Evolutionary conservation across 2,329 filamentous ascomycete species (phyloP).

Genomic region (Massarina eburnea): DNA sequence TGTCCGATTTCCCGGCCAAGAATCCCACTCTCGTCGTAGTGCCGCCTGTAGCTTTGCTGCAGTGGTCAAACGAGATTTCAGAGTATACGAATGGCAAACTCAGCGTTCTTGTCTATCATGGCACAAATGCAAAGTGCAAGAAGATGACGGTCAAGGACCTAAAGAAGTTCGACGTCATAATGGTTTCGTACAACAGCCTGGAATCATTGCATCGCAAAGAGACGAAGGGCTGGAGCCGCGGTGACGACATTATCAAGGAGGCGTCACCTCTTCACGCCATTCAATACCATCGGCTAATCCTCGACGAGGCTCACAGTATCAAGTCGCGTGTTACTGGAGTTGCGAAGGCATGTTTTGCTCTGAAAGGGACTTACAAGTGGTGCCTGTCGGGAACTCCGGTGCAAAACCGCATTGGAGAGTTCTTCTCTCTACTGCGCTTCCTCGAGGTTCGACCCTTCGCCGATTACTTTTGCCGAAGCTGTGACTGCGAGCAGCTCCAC

Average conservation of each 20-base stretch:
- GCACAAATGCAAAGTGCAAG: constrained; percentile 82
- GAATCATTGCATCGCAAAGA: constrained; percentile 93
- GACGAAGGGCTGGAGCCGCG: constrained; percentile 82
- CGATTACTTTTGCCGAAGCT: constrained; percentile 90
- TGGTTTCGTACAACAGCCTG: constrained; percentile 92
- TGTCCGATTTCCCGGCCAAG: constrained; percentile 91
- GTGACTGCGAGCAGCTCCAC: constrained; percentile 76
- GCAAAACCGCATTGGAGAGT: constrained; percentile 95
- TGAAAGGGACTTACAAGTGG: constrained; percentile 89
- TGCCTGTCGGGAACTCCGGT: constrained; percentile 93
- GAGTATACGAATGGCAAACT: constrained; percentile 82
- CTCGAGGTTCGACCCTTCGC: constrained; percentile 86
- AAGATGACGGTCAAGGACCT: constrained; percentile 72
- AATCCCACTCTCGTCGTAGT: constrained; percentile 85
- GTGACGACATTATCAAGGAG: constrained; percentile 79
- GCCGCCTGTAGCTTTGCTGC: constrained; percentile 91
- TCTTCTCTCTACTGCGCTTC: constrained; percentile 92
- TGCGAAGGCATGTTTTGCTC: constrained; percentile 90
- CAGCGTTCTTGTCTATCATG: constrained; percentile 88
- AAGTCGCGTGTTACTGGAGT: constrained; percentile 87
- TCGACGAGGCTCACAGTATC: constrained; percentile 96
- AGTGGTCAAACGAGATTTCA: constrained; percentile 69
- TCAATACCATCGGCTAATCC: constrained; percentile 84
- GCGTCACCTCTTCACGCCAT: constrained; percentile 76
- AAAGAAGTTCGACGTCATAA: constrained; percentile 85